Base-by-base conservation (phyloP, 2,329 filamentous ascomycete genomes). In the Monascus ruber region DNA sequence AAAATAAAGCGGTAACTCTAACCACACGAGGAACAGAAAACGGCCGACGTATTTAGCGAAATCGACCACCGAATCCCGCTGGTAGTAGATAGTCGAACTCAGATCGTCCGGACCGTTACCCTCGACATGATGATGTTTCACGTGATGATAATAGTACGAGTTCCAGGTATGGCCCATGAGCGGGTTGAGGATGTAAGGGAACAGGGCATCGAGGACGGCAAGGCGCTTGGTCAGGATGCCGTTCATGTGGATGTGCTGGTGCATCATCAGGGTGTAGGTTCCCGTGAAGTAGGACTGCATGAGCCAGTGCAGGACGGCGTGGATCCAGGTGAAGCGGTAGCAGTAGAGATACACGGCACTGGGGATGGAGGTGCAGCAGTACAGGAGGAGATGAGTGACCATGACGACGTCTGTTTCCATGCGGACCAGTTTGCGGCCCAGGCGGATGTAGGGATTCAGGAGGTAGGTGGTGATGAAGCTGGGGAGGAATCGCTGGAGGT, bases 101-200 rank as follows among this genome's bases (percentile, higher is more conserved):
- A 87, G 69, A 52, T 89, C 84, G 35, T 80, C 72, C 0, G 83
- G 82, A 0, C 84, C 84, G 51, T 89, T 89, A 45, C 77, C 81
- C 62, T 88, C 84, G 40, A 88, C 78, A 48, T 89, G 84, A 54
- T 89, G 84, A 54, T 87, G 83, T 66, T 89, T 89, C 54, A 88
- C 82, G 52, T 89, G 84, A 55, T 89, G 84, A 54, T 86, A 88
- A 57, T 74, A 89, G 63, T 89, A 89, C 2, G 79, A 81, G 62
- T 89, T 85, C 82, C 83, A 87, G 0, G 83, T 87, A 53, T 89
- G 84, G 7, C 84, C 84, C 74, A 86, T 82, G 41, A 89, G 62
- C 0, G 83, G 83, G 48, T 87, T 81, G 7, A 77, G 66, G 32
- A 88, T 59, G 54, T 86, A 89, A 0, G 84, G 84, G 49, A 87